These are phyloP conservation scores for Fusarium verrucosum DNA, from an alignment of 2,329 filamentous ascomycete species.

Conservation along the genomic window DNA sequence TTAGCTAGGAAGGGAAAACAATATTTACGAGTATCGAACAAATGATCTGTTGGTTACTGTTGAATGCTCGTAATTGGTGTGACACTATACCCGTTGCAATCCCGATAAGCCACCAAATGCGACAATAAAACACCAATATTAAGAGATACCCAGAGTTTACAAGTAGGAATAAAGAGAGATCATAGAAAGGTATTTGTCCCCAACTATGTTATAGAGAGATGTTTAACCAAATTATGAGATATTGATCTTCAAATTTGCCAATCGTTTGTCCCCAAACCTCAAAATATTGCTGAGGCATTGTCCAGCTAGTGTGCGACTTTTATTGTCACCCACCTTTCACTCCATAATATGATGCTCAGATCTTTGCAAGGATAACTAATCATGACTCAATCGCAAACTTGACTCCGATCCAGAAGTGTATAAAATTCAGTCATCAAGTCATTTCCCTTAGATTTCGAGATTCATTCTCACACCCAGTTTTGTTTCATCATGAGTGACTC, in stretches of 20 bases:
- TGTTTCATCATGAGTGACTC: neutral
- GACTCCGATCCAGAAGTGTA: neutral
- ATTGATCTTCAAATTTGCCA: no score
- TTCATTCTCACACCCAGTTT: neutral
- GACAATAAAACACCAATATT: neutral
- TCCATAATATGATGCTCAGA: no score
- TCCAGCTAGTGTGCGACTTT: neutral
- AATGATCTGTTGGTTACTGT: no score
- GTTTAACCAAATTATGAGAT: no score
- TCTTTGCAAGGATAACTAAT: constrained; percentile 12
- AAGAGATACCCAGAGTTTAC: neutral
- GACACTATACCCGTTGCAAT: neutral
- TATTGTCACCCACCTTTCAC: neutral
- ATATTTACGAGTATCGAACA: no score
- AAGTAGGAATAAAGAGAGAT: neutral
- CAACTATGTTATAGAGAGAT: no score
- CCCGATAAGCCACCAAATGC: neutral
- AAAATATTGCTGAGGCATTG: neutral
- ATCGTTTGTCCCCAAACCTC: neutral
- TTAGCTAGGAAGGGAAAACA: no score
- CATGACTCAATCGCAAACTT: constrained; percentile 14
- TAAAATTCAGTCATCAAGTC: neutral
- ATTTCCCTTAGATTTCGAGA: neutral
- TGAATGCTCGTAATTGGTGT: neutral
- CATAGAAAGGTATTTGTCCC: no score